Conservation (phyloP, 768 basidiomycete species). For the Cyathus striatus region DNA sequence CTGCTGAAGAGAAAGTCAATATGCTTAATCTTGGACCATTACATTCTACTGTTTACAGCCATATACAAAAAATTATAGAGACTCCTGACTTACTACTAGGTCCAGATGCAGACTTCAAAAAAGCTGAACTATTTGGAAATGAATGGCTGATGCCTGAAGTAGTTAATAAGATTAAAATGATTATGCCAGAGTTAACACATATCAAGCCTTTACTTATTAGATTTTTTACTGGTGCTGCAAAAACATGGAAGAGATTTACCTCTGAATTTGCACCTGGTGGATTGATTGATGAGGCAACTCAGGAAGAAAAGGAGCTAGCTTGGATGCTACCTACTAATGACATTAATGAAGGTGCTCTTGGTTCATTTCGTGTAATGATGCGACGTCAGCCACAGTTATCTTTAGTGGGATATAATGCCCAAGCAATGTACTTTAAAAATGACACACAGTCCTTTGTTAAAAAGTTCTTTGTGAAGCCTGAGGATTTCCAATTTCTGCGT, state of each 20-base stretch:
- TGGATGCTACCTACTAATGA: constrained; percentile 25
- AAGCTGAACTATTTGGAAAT: not conserved
- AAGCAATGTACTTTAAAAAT: constrained; percentile 16
- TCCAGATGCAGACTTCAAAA: not conserved
- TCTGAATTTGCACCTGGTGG: constrained; percentile 22
- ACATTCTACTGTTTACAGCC: not conserved
- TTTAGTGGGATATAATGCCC: constrained; percentile 15
- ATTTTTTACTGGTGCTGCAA: constrained; percentile 14
- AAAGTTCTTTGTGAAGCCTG: constrained; percentile 4
- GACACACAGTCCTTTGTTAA: constrained; percentile 18
- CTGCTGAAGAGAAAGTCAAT: constrained; percentile 5
- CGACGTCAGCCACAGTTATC: constrained; percentile 11
- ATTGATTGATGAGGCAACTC: constrained; percentile 12
- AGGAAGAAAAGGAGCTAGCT: constrained; percentile 12
- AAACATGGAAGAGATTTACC: constrained; percentile 17
- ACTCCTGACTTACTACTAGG: constrained; percentile 1
- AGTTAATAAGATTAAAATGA: not conserved
- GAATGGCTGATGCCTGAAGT: not conserved
- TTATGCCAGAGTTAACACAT: not conserved
- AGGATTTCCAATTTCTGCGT: constrained; percentile 4
- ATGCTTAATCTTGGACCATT: constrained; percentile 4
- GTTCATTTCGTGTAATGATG: constrained; percentile 12
- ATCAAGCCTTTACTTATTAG: constrained; percentile 5
- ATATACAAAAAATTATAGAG: not conserved
- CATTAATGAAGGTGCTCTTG: constrained; percentile 21